Base-by-base conservation (phyloP, 2,329 filamentous ascomycete genomes). In the Neofusicoccum cordaticola region DNA sequence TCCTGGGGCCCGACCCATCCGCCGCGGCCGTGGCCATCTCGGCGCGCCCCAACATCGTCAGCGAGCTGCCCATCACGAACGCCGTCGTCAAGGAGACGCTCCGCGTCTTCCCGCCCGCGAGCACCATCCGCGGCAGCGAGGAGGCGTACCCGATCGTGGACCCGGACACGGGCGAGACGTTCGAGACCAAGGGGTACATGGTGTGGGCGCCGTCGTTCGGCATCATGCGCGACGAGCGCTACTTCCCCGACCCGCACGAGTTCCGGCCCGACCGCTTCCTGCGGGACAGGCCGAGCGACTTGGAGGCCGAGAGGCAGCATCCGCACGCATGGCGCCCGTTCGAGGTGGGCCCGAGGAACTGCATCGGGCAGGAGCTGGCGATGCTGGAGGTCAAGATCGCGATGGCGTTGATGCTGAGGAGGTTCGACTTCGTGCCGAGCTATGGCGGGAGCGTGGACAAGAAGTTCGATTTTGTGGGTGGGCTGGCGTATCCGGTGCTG, bases 351-450 rank as follows among this genome's bases (percentile, higher is more conserved):
- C 72, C 74, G 1, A 67, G 78, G 3, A 70, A 69, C 3, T 81
- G 79, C 62, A 71, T 77, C 19, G 78, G 78, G 0, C 74, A 78
- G 68, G 72, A 73, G 22, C 66, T 81, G 31, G 77, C 77, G 0
- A 68, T 72, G 66, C 67, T 73, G 12, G 75, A 80, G 67, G 63
- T 79, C 27, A 74, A 72, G 61, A 66, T 77, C 12, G 68, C 62
- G 1, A 62, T 75, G 4, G 69, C 67, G 7, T 66, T 73, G 42
- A 70, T 69, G 9, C 51, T 67, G 17, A 53, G 71, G 27, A 64
- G 51, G 6, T 74, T 73, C 53, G 63, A 71, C 6, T 68, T 78
- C 8, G 53, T 22, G 19, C 67, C 67, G 34, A 67, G 64, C 2
- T 71, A 69, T 47, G 68, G 65, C 11, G 44, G 47, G 19, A 13